A percentile compares a stretch with the other conserved stretches of the same genome.
phyloP scores from a whole-genome alignment of 441 rosid genomes.

The Pelargonium citronellum region DNA sequence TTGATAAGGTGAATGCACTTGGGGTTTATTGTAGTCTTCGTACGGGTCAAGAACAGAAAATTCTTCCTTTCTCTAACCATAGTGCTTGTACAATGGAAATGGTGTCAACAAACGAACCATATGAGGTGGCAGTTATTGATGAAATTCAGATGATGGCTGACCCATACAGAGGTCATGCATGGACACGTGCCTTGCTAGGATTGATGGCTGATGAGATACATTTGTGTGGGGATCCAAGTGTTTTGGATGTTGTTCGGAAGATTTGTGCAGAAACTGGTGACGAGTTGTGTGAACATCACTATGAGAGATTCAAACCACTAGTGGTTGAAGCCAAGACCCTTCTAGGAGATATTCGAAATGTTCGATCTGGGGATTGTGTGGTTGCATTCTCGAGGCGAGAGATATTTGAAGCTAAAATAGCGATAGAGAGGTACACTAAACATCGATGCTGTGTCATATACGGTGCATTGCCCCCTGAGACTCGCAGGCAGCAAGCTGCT shows the following conservation, averaged over 20 bases:
- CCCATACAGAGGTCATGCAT: constrained; percentile 69
- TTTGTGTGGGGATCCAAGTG: constrained; percentile 94
- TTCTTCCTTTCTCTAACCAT: constrained; percentile 69
- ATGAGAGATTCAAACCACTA: constrained; percentile 74
- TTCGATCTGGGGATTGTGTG: constrained; percentile 77
- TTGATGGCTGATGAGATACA: constrained; percentile 92
- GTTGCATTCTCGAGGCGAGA: constrained; percentile 94
- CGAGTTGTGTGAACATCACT: constrained; percentile 72
- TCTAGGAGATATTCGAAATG: constrained; percentile 67
- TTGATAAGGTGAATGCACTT: constrained; percentile 74
- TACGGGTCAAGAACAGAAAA: constrained; percentile 85
- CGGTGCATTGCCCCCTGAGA: constrained; percentile 96
- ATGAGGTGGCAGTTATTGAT: constrained; percentile 87
- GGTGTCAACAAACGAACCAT: constrained; percentile 67
- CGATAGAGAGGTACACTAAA: constrained; percentile 74
- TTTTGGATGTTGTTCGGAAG: constrained; percentile 62
- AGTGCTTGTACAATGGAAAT: constrained; percentile 90
- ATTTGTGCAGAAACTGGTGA: constrained; percentile 86
- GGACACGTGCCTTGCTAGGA: constrained; percentile 89
- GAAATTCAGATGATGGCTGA: constrained; percentile 93
- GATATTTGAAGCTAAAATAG: constrained; percentile 86
- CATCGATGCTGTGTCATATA: constrained; percentile 93
- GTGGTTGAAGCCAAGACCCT: constrained; percentile 87
- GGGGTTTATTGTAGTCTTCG: constrained; percentile 83
- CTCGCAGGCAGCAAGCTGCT: constrained; percentile 88